Evolutionary conservation across 2,329 filamentous ascomycete genomes (phyloP).

Genomic region (Talaromyces sp.): DNA sequence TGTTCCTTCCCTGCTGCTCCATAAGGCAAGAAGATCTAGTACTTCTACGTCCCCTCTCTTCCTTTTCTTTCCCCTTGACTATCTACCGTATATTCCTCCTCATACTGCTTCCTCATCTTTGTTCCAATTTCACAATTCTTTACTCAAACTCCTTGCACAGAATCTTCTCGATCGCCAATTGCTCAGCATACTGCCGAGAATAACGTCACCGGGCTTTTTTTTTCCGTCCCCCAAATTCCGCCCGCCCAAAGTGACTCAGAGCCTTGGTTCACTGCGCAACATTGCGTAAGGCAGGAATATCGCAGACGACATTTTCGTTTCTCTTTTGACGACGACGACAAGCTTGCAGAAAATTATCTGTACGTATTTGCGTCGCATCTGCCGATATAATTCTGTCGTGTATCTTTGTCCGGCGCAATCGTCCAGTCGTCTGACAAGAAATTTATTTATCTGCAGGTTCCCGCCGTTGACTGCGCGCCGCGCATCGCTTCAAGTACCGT

Average conservation of each 20-base stretch:
- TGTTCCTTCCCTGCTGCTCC: not conserved
- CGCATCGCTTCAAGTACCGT: constrained; percentile 6
- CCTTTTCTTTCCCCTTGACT: not conserved
- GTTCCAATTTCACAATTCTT: too few relatives aligned
- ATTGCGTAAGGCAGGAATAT: not conserved
- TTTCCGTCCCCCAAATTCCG: not conserved
- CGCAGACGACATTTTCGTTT: not conserved
- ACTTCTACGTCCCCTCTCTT: not conserved
- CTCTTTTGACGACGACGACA: not conserved
- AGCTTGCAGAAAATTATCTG: not conserved
- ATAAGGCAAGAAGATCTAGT: constrained; percentile 4
- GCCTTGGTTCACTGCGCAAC: not conserved
- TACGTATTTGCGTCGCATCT: constrained; percentile 7
- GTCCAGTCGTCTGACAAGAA: constrained; percentile 7
- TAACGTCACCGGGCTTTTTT: constrained; percentile 11
- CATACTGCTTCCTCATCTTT: too few relatives aligned
- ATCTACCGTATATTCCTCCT: too few relatives aligned
- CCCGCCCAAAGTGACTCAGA: constrained; percentile 7
- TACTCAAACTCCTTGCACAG: not conserved
- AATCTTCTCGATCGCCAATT: not conserved
- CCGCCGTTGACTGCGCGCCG: constrained; percentile 8
- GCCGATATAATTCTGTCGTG: not conserved
- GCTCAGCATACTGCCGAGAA: not conserved
- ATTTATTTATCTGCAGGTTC: constrained; percentile 13
- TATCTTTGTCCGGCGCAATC: constrained; percentile 2